Base-by-base conservation (phyloP, 805 yeast genomes). In the Monosporozyma solicola region DNA sequence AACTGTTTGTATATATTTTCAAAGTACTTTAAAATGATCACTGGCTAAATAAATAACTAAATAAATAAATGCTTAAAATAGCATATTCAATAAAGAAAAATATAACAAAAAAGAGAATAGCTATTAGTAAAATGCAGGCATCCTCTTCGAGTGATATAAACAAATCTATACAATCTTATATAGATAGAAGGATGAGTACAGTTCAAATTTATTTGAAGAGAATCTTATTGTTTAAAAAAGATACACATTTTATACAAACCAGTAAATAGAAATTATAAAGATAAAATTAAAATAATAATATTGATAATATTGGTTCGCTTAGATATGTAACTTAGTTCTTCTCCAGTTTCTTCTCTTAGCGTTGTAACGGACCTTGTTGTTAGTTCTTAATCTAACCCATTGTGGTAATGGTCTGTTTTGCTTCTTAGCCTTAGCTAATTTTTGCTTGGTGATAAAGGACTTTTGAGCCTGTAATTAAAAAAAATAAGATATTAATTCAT, bases 311-410 rank as follows among this genome's bases (percentile, higher is more conserved):
- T 47, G 43, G 41, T 32, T 43, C 16, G 71, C 74, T 87, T 91
- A 92, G 84, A 92, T 77, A 84, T 84, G 82, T 80, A 92, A 84
- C 95, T 92, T 92, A 73, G 97, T 92, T 87, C 98, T 88, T 87
- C 97, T 92, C 99, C 99, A 92, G 94, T 94, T 96, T 85, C 98
- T 87, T 88, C 98, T 90, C 90, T 94, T 94, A 75, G 96, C 95
- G 82, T 92, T 92, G 87, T 89, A 89, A 84, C 95, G 89, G 83
- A 94, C 86, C 72, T 84, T 91, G 95, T 89, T 92, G 79, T 80
- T 84, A 76, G 98, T 89, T 87, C 90, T 92, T 79, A 91, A 83
- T 82, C 98, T 89, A 87, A 92, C 80, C 97, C 97, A 92, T 81
- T 91, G 97, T 72, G 99, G 99, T 77, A 92, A 86, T 75, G 97